phyloP scores from a whole-genome alignment of 257 asterid species.

The Capsicum baccatum region DNA sequence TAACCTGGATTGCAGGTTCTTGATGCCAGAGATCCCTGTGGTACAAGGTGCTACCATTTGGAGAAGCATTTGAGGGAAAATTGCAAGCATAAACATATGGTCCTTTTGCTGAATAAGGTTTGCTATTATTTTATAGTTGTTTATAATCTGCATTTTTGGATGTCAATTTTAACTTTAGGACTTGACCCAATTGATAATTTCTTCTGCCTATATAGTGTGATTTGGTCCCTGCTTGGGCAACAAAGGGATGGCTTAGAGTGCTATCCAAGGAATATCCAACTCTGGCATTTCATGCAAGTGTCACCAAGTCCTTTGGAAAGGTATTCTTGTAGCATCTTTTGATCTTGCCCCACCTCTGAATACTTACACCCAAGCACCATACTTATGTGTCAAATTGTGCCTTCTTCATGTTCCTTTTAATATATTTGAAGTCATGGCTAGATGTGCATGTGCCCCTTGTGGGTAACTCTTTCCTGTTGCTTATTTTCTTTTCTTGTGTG shows the following conservation, averaged over 20 bases:
- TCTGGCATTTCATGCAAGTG: conserved; percentile 94
- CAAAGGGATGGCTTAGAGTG: conserved; percentile 92
- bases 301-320: conserved; percentile 96
- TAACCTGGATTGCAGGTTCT: conserved; percentile 63
- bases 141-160: background rate
- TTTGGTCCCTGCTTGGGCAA: conserved; percentile 95
- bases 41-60: conserved; percentile 96
- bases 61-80: conserved; percentile 92
- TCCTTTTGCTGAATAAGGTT: conserved; percentile 89
- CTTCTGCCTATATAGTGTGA: conserved; percentile 69
- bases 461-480: background rate
- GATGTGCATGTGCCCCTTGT: background rate
- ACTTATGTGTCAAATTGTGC: background rate
- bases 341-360: background rate
- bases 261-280: conserved; percentile 90
- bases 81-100: conserved; percentile 94
- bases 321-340: conserved; percentile 43
- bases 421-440: background rate
- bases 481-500: conserved; percentile 13
- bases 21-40: conserved; percentile 97
- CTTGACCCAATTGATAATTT: background rate
- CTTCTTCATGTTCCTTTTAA: background rate
- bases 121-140: background rate
- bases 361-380: background rate
- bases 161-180: background rate